Base-by-base conservation (phyloP, 73 alveolate species). In the Stentor coeruleus region DNA sequence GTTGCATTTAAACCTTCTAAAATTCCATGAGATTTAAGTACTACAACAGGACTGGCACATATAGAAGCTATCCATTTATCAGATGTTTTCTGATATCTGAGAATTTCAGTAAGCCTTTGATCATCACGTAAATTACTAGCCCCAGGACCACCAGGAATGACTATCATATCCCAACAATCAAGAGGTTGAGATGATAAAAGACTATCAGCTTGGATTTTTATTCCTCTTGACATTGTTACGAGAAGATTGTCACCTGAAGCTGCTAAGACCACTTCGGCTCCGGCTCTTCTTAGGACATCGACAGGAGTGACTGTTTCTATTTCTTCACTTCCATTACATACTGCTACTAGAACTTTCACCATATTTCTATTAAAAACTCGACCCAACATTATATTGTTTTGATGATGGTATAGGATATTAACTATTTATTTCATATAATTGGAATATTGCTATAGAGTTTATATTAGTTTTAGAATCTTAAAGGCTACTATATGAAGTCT, bases 61-160 rank as follows among this genome's bases (percentile, higher is more conserved):
- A 94, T 94, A 6, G 98, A 97, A 58, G 95, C 95, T 76, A 88
- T 82, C 79, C 85, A 89, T 81, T 86, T 91, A 35, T 89, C 88
- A 55, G 82, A 82, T 55, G 80, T 88, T 57, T 86, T 81, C 77
- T 94, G 95, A 35, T 74, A 81, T 76, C 79, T 90, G 39, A 94
- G 83, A 88, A 92, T 82, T 76, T 82, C 85, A 33, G 86, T 75
- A 39, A 94, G 85, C 6, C 85, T 87, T 55, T 58, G 35, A 81
- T 84, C 84, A 59, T 91, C 84, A 37, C 96, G 87, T 77, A 90
- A 83, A 83, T 42, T 89, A 84, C 81, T 88, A 36, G 95, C 97
- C 59, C 95, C 95, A 59, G 95, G 92, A 26, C 97, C 97, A 3
- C 98, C 98, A 14, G 98, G 98, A n/a, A 94, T 82, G 0, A 94